These are phyloP conservation scores for Dittrichia graveolens DNA, from an alignment of 129 eudicot species.

Conservation along the genomic window DNA sequence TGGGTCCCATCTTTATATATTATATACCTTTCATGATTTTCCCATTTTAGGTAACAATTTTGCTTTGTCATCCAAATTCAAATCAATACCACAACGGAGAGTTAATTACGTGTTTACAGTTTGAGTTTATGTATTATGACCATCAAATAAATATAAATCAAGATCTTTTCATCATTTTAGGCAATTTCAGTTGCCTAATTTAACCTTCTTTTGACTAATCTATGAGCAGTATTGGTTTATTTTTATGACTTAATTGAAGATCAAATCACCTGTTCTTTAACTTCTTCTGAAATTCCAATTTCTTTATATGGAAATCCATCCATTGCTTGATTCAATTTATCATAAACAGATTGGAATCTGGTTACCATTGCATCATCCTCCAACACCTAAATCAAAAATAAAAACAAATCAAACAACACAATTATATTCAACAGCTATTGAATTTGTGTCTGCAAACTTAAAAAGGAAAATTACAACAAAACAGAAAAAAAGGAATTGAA, in stretches of 20 bases:
- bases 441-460: neutral
- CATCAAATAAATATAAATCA: neutral
- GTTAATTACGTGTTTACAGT: no score
- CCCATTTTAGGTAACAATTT: no score
- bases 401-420: neutral
- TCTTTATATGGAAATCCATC: constrained; percentile 72
- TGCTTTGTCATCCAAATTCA: no score
- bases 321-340: constrained; percentile 56
- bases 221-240: no score
- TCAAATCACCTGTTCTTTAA: constrained; percentile 62
- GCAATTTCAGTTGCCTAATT: neutral
- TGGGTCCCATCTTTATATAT: no score
- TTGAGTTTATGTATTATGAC: no score
- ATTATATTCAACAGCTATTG: constrained; percentile 1
- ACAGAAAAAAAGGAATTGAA: neutral
- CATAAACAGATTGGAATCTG: constrained; percentile 63
- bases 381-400: constrained; percentile 45
- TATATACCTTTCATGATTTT: no score
- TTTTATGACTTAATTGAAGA: no score
- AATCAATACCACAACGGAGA: no score
- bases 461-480: constrained; percentile 2
- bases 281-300: constrained; percentile 79
- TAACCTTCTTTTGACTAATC: neutral
- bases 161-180: neutral
- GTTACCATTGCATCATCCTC: constrained; percentile 68